Percentiles rank a stretch among this genome's conserved stretches.
phyloP scores from a whole-genome alignment of 768 basidiomycete species.

The Rubroboletus pulcherrimus region DNA sequence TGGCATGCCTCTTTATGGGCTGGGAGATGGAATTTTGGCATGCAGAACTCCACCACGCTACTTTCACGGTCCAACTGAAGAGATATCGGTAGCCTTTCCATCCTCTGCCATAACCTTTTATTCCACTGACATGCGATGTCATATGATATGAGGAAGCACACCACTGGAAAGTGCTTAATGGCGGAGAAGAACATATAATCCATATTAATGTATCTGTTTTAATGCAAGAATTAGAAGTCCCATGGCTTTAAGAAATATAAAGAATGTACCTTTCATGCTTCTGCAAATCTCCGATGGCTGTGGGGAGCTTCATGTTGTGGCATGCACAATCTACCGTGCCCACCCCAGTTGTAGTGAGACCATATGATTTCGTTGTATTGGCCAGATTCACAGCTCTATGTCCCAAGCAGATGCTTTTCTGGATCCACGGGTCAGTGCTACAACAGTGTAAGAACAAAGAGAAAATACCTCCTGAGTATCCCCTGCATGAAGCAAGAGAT shows the following conservation, averaged over 20 bases:
- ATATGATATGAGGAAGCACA: background rate
- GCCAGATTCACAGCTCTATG: constrained; percentile 8
- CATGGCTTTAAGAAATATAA: too few relatives aligned
- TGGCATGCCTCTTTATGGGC: too few relatives aligned
- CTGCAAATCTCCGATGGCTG: constrained; percentile 14
- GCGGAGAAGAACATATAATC: background rate
- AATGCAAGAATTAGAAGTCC: background rate
- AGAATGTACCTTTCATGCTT: constrained; percentile 14
- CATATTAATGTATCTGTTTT: background rate
- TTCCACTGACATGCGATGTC: background rate
- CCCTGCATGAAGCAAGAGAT: background rate
- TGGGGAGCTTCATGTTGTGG: constrained; percentile 18
- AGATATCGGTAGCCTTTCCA: background rate
- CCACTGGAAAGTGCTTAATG: background rate
- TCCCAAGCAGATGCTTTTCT: constrained; percentile 4
- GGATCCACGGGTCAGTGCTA: too few relatives aligned
- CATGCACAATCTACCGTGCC: constrained; percentile 27
- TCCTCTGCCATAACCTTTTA: background rate
- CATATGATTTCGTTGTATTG: background rate
- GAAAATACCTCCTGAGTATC: background rate
- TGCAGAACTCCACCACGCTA: background rate
- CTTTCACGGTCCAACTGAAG: background rate
- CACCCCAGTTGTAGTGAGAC: constrained; percentile 27
- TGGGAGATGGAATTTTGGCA: background rate
- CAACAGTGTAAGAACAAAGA: background rate